A percentile compares a stretch with the other conserved stretches of the same genome.
These are phyloP conservation scores for Gliomastix tumulicola DNA, from an alignment of 2,329 filamentous ascomycete species.

Conservation along the genomic window DNA sequence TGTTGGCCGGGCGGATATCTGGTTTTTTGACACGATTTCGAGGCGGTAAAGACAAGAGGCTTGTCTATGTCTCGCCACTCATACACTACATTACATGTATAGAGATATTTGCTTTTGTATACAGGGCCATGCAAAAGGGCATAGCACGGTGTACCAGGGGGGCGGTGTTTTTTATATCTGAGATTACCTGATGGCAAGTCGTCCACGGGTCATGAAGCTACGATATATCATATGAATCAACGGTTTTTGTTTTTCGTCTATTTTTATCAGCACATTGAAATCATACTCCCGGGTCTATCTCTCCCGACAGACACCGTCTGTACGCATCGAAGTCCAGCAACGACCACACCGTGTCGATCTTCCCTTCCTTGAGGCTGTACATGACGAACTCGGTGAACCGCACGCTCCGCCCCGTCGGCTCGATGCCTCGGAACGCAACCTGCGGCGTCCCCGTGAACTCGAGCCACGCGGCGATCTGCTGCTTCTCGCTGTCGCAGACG, in stretches of 20 bases:
- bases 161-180: too few relatives aligned
- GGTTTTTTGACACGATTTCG: too few relatives aligned
- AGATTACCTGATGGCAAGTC: too few relatives aligned
- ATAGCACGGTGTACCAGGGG: too few relatives aligned
- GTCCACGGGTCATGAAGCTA: too few relatives aligned
- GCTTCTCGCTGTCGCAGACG: conserved; percentile 19
- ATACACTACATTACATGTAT: too few relatives aligned
- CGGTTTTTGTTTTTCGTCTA: neutral
- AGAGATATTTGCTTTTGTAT: too few relatives aligned
- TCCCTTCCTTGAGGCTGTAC: conserved; percentile 22
- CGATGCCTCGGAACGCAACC: conserved; percentile 14
- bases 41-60: too few relatives aligned
- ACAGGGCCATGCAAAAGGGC: too few relatives aligned
- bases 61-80: too few relatives aligned
- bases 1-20: too few relatives aligned
- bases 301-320: neutral
- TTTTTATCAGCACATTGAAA: neutral
- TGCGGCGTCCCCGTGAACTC: conserved; percentile 20
- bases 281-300: neutral
- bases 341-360: conserved; percentile 22
- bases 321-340: conserved; percentile 20
- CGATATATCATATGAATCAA: too few relatives aligned
- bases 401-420: conserved; percentile 17
- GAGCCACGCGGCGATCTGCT: conserved; percentile 21
- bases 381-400: conserved; percentile 23